Conservation (phyloP, 331 rosid genomes). For the Pyrus hybrid region DNA sequence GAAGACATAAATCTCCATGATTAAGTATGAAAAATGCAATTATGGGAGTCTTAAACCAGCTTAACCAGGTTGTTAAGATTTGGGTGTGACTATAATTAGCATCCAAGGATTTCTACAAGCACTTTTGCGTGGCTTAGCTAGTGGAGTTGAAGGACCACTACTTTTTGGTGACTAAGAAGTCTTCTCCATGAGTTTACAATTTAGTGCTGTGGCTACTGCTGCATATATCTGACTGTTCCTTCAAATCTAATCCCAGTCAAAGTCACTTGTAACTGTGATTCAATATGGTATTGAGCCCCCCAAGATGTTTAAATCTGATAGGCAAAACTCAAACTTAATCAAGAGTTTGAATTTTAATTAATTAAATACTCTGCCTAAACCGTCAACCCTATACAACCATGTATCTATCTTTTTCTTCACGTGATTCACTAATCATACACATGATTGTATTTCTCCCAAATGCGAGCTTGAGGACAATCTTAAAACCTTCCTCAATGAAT, state of each 20-base stretch:
- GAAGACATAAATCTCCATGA: too few species aligned
- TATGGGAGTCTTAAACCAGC: neutral
- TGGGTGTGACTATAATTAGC: neutral
- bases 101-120: neutral
- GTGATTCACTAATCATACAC: too few species aligned
- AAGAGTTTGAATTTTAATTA: neutral
- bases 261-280: neutral
- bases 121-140: neutral
- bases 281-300: neutral
- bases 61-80: neutral
- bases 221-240: neutral
- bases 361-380: too few species aligned
- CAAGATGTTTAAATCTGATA: neutral
- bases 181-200: conserved; percentile 3
- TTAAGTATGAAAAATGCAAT: neutral
- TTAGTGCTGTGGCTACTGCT: neutral
- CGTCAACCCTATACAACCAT: too few species aligned
- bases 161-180: conserved; percentile 15
- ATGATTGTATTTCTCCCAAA: too few species aligned
- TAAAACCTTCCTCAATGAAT: too few species aligned
- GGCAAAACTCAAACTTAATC: neutral
- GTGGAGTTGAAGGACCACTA: conserved; percentile 12
- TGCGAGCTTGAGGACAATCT: too few species aligned
- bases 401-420: too few species aligned
- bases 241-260: neutral